Evolutionary conservation across 2,329 filamentous ascomycete genomes (phyloP).

Genomic region (Phaeophleospora eucalypticola): DNA sequence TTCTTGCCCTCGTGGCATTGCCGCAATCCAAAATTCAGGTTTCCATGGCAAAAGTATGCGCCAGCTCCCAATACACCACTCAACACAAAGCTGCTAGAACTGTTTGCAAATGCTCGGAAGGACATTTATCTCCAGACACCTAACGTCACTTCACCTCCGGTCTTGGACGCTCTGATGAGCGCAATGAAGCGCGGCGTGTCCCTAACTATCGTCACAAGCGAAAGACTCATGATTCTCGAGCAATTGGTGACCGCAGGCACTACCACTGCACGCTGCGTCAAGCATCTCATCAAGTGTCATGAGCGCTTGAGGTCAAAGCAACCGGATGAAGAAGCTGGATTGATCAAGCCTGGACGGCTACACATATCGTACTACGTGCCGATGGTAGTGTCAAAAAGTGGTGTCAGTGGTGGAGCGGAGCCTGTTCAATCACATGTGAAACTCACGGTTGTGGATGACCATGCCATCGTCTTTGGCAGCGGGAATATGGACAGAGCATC

Average conservation of each 20-base stretch:
- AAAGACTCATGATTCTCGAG: slow-evolving; percentile 55
- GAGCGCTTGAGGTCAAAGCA: slow-evolving; percentile 28
- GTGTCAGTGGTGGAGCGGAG: slow-evolving; percentile 33
- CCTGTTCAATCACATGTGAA: slow-evolving; percentile 76
- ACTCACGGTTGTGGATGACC: slow-evolving; percentile 66
- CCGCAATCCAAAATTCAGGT: slow-evolving; percentile 60
- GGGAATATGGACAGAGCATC: slow-evolving; percentile 82
- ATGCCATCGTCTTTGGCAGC: slow-evolving; percentile 67
- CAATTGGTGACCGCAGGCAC: slow-evolving; percentile 77
- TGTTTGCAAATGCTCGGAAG: slow-evolving; percentile 55
- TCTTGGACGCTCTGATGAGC: slow-evolving; percentile 57
- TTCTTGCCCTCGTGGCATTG: slow-evolving; percentile 73
- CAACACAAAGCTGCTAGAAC: slow-evolving; percentile 59
- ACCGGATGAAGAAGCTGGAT: slow-evolving; percentile 42
- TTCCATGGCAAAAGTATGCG: slow-evolving; percentile 49
- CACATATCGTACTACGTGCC: slow-evolving; percentile 57
- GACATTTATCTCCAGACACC: slow-evolving; percentile 70
- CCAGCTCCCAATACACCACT: slow-evolving; percentile 61
- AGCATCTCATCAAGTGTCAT: slow-evolving; percentile 56
- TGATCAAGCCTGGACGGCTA: slow-evolving; percentile 46
- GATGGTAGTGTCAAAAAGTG: slow-evolving; percentile 37
- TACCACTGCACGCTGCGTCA: slow-evolving; percentile 63
- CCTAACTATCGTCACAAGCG: slow-evolving; percentile 45
- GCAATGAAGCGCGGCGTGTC: slow-evolving; percentile 64
- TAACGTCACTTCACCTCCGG: slow-evolving; percentile 66